Conservation (phyloP, 2,329 filamentous ascomycete genomes). For the Talaromyces piceae region DNA sequence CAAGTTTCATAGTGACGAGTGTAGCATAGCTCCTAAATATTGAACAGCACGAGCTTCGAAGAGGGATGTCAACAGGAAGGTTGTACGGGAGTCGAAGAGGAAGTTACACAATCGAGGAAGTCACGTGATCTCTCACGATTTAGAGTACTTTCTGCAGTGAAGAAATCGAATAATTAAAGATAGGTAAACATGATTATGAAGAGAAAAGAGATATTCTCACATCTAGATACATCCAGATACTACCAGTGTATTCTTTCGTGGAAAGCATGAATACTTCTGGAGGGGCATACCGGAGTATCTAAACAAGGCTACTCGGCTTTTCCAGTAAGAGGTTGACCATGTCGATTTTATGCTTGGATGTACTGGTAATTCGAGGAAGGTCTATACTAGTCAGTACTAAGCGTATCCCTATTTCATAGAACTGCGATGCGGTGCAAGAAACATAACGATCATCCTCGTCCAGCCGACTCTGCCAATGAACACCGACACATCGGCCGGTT, state of each 20-base stretch:
- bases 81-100: not conserved
- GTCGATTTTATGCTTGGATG: no score
- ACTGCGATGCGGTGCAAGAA: no score
- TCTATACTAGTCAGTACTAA: no score
- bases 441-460: no score
- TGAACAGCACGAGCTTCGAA: not conserved
- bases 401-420: no score
- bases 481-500: no score
- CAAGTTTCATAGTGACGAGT: not conserved
- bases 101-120: not conserved
- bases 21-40: not conserved
- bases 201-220: not conserved
- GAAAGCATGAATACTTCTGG: not conserved
- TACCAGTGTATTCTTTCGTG: not conserved
- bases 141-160: not conserved
- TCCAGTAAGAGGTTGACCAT: no score
- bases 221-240: not conserved
- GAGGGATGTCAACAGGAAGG: not conserved
- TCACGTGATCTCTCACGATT: not conserved
- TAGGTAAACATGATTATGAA: not conserved
- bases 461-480: no score
- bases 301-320: no score
- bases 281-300: no score
- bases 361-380: no score
- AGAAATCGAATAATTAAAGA: not conserved